Percentiles rank a stretch among this genome's conserved stretches.
Evolutionary conservation across 805 yeast species (phyloP).

Genomic region (Saturnispora diversa): DNA sequence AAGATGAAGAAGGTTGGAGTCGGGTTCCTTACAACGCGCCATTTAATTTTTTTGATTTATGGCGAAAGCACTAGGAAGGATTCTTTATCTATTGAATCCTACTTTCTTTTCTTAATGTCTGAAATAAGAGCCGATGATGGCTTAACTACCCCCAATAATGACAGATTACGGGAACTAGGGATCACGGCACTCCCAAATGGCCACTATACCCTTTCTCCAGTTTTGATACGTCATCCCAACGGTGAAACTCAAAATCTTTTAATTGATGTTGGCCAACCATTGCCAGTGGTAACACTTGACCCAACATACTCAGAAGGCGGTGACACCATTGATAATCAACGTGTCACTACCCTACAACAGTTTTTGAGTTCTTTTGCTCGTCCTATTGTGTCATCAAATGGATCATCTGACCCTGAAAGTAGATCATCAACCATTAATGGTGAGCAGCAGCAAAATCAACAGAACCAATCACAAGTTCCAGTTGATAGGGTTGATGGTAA

Average conservation of each 20-base stretch:
- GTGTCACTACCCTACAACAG: conserved; percentile 7
- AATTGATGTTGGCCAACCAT: conserved; percentile 26
- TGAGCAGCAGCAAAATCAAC: no score
- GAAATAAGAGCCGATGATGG: no score
- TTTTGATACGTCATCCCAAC: conserved; percentile 25
- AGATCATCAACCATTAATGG: background rate
- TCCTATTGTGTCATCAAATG: background rate
- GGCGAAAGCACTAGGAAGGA: no score
- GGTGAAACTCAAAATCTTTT: conserved; percentile 25
- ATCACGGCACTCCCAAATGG: conserved; percentile 17
- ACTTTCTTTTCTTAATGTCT: no score
- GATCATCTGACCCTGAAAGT: background rate
- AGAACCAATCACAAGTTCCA: no score
- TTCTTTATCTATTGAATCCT: no score
- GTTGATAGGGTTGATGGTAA: no score
- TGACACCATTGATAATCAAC: conserved; percentile 1
- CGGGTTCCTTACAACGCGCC: no score
- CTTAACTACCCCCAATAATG: no score
- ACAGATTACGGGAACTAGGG: conserved; percentile 15
- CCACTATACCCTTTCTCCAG: conserved; percentile 26
- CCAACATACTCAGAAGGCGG: background rate
- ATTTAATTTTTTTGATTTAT: no score
- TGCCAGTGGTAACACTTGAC: background rate
- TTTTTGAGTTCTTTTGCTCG: conserved; percentile 6
- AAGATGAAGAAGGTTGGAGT: no score